phyloP scores from a whole-genome alignment of 2,329 filamentous ascomycete species.

The Thermomyces lanuginosus region DNA sequence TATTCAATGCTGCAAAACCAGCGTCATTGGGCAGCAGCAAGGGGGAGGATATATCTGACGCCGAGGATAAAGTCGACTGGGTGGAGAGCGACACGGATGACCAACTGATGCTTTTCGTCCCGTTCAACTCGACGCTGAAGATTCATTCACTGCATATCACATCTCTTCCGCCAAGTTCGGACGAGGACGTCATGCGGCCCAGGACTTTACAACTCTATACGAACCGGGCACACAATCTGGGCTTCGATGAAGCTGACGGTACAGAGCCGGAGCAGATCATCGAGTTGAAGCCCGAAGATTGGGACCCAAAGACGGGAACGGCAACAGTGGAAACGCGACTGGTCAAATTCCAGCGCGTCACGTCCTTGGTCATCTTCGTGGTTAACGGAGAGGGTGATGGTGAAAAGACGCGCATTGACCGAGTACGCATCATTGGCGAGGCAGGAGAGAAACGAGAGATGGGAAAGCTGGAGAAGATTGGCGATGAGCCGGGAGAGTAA shows the following conservation, averaged over 20 bases:
- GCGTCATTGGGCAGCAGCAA: constrained; percentile 33
- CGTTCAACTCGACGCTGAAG: constrained; percentile 77
- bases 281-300: constrained; percentile 57
- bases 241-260: constrained; percentile 89
- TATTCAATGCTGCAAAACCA: constrained; percentile 58
- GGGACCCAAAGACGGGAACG: constrained; percentile 58
- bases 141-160: constrained; percentile 78
- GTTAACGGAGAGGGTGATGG: constrained; percentile 67
- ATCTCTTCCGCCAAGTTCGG: constrained; percentile 47
- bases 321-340: constrained; percentile 61
- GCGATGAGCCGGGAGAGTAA: constrained; percentile 52
- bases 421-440: constrained; percentile 59
- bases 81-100: constrained; percentile 95
- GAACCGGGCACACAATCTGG: constrained; percentile 77
- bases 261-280: constrained; percentile 65
- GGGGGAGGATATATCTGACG: constrained; percentile 35
- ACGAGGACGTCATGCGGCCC: constrained; percentile 65
- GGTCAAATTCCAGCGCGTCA: constrained; percentile 95
- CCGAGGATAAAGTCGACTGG: constrained; percentile 52
- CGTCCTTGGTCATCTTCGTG: constrained; percentile 72
- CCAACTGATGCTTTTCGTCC: constrained; percentile 82
- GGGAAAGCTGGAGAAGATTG: constrained; percentile 91
- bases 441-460: constrained; percentile 79
- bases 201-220: constrained; percentile 70
- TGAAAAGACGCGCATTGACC: constrained; percentile 63